These are phyloP conservation scores for Cyamopsis tetragonoloba DNA, from an alignment of 306 rosid genomes.

Conservation along the genomic window DNA sequence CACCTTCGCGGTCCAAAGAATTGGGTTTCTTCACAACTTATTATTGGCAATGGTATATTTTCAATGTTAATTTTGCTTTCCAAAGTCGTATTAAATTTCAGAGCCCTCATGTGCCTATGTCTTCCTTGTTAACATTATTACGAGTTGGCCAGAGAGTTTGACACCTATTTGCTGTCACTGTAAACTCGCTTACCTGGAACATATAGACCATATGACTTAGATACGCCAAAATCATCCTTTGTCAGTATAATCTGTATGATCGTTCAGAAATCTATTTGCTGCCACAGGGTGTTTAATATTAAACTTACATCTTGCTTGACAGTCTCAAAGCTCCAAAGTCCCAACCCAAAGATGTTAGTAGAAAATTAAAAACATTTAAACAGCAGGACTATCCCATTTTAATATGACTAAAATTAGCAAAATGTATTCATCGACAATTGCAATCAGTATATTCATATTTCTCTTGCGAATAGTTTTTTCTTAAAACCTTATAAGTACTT, in stretches of 20 bases:
- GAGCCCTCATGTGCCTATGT: background rate
- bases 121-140: background rate
- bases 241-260: background rate
- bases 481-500: background rate
- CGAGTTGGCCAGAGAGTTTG: no score
- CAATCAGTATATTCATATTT: background rate
- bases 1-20: conserved; percentile 39
- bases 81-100: background rate
- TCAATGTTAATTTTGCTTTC: background rate
- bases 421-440: background rate
- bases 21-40: conserved; percentile 43
- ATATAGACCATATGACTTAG: no score
- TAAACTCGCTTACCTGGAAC: no score
- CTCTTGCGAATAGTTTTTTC: background rate
- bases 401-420: background rate
- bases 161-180: no score
- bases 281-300: background rate
- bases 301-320: background rate
- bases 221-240: conserved; percentile 6
- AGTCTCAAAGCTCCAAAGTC: background rate
- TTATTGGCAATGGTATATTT: conserved; percentile 60
- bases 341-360: background rate
- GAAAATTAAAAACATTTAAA: background rate
- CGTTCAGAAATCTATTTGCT: background rate
- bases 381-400: conserved; percentile 8